phyloP scores from a whole-genome alignment of 1,139 yeast genomes.

The Lizanozyma gosingica region DNA sequence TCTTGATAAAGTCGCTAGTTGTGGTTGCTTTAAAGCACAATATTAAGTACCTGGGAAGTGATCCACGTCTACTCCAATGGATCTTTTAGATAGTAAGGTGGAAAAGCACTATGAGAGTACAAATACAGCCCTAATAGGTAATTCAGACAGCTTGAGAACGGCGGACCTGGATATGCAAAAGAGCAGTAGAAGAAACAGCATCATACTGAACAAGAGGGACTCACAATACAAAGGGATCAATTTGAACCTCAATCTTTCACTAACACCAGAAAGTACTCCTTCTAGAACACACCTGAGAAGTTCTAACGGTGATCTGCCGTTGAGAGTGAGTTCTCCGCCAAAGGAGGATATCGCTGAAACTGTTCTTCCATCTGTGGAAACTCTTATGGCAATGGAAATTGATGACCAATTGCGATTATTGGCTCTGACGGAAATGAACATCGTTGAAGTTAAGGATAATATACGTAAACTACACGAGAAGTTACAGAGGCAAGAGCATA shows the following conservation, averaged over 20 bases:
- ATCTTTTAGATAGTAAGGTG: no score
- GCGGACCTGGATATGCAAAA: no score
- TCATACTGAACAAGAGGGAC: background rate
- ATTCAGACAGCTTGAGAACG: no score
- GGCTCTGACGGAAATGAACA: constrained; percentile 55
- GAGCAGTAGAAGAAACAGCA: no score
- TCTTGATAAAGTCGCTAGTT: no score
- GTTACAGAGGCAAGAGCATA: constrained; percentile 32
- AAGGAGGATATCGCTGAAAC: background rate
- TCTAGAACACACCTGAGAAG: no score
- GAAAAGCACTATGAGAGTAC: no score
- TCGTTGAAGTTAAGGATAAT: constrained; percentile 47
- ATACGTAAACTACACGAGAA: constrained; percentile 26
- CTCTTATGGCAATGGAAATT: constrained; percentile 26
- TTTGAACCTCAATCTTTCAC: background rate
- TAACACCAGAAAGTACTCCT: background rate
- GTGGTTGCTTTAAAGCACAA: no score
- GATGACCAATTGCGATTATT: constrained; percentile 49
- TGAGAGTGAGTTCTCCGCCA: background rate
- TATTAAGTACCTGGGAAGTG: no score
- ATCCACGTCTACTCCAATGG: no score
- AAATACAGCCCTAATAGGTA: no score
- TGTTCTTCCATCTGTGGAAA: constrained; percentile 22
- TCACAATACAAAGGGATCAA: background rate
- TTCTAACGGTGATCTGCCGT: no score